Conservation (phyloP, 345 rosid genomes). For the Euphorbia pulcherrima region DNA sequence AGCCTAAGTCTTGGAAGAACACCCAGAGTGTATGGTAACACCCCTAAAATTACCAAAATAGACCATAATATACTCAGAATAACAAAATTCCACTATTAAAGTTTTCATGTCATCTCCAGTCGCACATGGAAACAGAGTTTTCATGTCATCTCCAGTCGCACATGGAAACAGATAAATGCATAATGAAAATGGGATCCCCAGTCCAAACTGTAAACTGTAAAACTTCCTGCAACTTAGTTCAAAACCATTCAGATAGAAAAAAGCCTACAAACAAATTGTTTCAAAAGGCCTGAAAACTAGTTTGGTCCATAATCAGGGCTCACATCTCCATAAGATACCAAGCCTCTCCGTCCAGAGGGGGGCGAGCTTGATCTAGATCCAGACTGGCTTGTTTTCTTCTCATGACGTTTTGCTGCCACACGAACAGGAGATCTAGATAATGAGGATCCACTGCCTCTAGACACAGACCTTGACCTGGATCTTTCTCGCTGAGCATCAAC, state of each 20-base stretch:
- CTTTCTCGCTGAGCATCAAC: slow-evolving; percentile 26
- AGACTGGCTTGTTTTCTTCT: slow-evolving; percentile 38
- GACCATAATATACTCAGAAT: no score
- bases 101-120: neutral
- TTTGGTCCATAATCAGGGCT: slow-evolving; percentile 37
- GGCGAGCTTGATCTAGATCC: slow-evolving; percentile 65
- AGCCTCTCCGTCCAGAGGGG: slow-evolving; percentile 57
- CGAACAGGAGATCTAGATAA: slow-evolving; percentile 44
- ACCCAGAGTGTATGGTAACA: no score
- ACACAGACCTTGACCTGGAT: slow-evolving; percentile 30
- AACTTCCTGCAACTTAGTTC: neutral
- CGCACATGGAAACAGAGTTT: neutral
- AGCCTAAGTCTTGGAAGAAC: no score
- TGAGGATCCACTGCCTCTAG: slow-evolving; percentile 32
- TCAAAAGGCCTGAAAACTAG: slow-evolving; percentile 4
- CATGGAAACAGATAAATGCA: neutral
- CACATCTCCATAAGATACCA: slow-evolving; percentile 78
- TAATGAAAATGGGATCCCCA: neutral
- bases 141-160: neutral
- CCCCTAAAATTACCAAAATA: no score
- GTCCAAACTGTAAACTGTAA: neutral
- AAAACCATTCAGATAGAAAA: neutral
- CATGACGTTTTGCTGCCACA: slow-evolving; percentile 27
- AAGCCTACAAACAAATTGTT: neutral
- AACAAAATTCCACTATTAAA: neutral